Evolutionary conservation across 139 green algal genomes (phyloP).

Genomic region (Protoeuglena noctilucae): DNA sequence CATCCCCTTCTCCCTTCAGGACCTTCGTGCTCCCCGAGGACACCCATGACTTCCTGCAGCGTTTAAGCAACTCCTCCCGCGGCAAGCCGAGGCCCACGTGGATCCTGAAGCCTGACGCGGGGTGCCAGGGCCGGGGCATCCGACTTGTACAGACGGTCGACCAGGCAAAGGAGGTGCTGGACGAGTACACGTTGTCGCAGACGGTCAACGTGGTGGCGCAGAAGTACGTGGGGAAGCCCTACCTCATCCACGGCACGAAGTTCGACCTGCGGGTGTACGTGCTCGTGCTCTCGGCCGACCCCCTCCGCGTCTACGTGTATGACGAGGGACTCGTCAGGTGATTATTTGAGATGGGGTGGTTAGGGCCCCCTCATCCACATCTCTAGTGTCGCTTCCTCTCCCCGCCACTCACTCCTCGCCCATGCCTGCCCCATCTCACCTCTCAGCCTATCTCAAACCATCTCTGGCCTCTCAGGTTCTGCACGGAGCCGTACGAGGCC

Average conservation of each 20-base stretch:
- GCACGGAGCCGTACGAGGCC: conserved; percentile 5
- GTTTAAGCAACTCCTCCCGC: conserved; percentile 17
- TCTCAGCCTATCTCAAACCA: no score
- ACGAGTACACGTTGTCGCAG: conserved; percentile 25
- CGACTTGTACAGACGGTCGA: conserved; percentile 34
- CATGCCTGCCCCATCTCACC: no score
- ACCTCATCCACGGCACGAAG: conserved; percentile 44
- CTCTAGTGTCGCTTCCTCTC: no score
- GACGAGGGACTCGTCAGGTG: not conserved
- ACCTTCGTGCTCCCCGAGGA: conserved; percentile 52
- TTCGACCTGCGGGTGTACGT: conserved; percentile 56
- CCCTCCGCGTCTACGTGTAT: conserved; percentile 26
- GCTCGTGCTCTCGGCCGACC: conserved; percentile 36
- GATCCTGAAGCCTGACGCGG: conserved; percentile 71
- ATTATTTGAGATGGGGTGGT: no score
- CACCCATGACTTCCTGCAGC: conserved; percentile 17
- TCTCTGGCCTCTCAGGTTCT: no score
- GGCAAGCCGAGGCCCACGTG: conserved; percentile 35
- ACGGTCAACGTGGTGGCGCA: conserved; percentile 21
- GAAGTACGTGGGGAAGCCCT: conserved; percentile 31
- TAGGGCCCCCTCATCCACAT: no score
- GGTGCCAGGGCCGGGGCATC: conserved; percentile 59
- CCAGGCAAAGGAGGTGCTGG: conserved; percentile 19
- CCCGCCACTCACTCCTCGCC: no score
- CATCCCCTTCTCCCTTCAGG: no score